Base-by-base conservation (phyloP, 345 rosid species). In the Nephelium lappaceum region DNA sequence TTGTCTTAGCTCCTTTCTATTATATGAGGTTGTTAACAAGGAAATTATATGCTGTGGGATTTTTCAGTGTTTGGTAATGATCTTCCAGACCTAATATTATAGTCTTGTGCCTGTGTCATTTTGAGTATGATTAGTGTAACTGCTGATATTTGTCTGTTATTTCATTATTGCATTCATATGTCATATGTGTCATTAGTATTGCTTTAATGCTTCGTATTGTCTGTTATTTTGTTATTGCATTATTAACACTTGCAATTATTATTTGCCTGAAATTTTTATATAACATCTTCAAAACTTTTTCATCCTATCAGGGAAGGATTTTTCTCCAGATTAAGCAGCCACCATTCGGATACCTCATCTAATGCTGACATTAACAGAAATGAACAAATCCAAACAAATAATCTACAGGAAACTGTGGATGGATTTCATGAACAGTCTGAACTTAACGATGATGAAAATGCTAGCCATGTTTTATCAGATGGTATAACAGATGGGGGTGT, bases 261-360 rank as follows among this genome's bases (percentile, higher is more conserved):
- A 71, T 64, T 18, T 73, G 11, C 24, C 45, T 49, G 11, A 23
- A 21, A 71, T 63, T 55, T 61, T 43, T 65, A 41, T 60, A 45
- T 77, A 67, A 80, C 55, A 25, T 68, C 57, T n/a, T 60, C 41
- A 39, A 36, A 70, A 76, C 74, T 38, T 39, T 76, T 68, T 78
- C 51, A 19, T 80, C 39, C 27, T 79, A 70, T 58, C 87, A 95
- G 99, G 95, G 98, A 89, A 79, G 98, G 89, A 75, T 88, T 93
- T 86, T 81, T 92, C 84, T 91, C 93, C 81, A 92, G 90, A 88
- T 81, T 86, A 38, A 85, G 92, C 91, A 87, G 88, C 82, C 83
- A 81, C 84, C 83, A 77, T 71, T 89, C 89, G 6, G 94, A 90
- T 73, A 83, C 91, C 79, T 86, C 90, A 69, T 91, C 97, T 49